Conservation (phyloP, 257 asterid genomes). For the Ajuga chamaepitys region DNA sequence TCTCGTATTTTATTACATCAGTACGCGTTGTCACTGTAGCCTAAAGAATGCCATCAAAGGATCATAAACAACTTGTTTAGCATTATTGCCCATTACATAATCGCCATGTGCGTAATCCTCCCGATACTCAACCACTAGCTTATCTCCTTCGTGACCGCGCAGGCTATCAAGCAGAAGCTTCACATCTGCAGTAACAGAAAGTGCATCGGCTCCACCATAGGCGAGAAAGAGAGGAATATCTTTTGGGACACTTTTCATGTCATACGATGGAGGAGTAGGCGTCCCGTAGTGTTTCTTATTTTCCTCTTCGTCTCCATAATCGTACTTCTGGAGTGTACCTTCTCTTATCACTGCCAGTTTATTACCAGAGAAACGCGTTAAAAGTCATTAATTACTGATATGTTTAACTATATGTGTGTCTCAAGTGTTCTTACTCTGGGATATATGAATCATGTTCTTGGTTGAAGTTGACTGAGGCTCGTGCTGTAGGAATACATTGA, state of each 20-base stretch:
- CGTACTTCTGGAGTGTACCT: slow-evolving; percentile 42
- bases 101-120: slow-evolving; percentile 57
- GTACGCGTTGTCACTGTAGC: slow-evolving; percentile 16
- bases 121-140: slow-evolving; percentile 30
- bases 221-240: slow-evolving; percentile 49
- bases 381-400: background rate
- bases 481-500: slow-evolving; percentile 17
- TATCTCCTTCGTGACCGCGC: slow-evolving; percentile 28
- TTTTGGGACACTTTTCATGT: slow-evolving; percentile 37
- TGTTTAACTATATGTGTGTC: background rate
- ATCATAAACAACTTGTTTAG: slow-evolving; percentile 45
- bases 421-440: slow-evolving; percentile 31
- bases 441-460: slow-evolving; percentile 39
- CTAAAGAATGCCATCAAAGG: slow-evolving; percentile 44
- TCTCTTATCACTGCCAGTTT: slow-evolving; percentile 22
- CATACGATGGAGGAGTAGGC: slow-evolving; percentile 48
- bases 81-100: slow-evolving; percentile 48
- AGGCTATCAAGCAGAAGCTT: slow-evolving; percentile 27
- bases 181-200: slow-evolving; percentile 44
- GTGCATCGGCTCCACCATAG: slow-evolving; percentile 56
- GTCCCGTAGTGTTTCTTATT: slow-evolving; percentile 49
- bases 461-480: slow-evolving; percentile 45
- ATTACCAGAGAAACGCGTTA: background rate
- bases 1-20: background rate
- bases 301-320: slow-evolving; percentile 39